These are phyloP conservation scores for Xylaria sp. DNA, from an alignment of 2,329 filamentous ascomycete species.

Conservation along the genomic window DNA sequence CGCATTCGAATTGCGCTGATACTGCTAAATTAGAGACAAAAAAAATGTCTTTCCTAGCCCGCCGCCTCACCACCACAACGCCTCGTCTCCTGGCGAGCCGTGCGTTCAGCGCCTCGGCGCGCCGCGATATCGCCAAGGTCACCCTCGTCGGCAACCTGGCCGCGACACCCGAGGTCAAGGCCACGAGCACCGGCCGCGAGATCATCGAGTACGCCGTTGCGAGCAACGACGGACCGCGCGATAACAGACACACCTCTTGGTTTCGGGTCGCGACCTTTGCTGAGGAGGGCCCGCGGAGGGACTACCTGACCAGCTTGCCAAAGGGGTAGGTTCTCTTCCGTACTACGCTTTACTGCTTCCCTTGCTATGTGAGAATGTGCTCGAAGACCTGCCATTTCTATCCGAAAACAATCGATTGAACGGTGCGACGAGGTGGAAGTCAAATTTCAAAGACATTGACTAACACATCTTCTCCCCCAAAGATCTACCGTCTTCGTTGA, in stretches of 20 bases:
- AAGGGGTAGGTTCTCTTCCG: slow-evolving; percentile 77
- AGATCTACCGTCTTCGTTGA: slow-evolving; percentile 86
- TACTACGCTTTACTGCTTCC: neutral
- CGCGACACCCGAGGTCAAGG: slow-evolving; percentile 77
- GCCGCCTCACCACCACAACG: slow-evolving; percentile 60
- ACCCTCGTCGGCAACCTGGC: slow-evolving; percentile 87
- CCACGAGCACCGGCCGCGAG: slow-evolving; percentile 76
- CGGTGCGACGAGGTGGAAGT: neutral
- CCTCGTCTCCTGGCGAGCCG: slow-evolving; percentile 58
- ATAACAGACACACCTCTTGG: slow-evolving; percentile 84
- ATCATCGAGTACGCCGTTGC: slow-evolving; percentile 82
- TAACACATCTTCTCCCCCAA: slow-evolving; percentile 31
- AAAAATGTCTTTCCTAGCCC: slow-evolving; percentile 60
- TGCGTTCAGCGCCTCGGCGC: slow-evolving; percentile 78
- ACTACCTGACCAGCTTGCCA: slow-evolving; percentile 76
- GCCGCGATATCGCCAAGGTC: slow-evolving; percentile 78
- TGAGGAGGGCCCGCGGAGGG: slow-evolving; percentile 72
- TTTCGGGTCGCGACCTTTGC: slow-evolving; percentile 81
- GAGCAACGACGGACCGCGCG: slow-evolving; percentile 70
- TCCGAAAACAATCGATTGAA: neutral
- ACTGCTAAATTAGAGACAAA: slow-evolving; percentile 36
- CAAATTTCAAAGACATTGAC: slow-evolving; percentile 5
- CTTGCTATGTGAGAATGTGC: neutral
- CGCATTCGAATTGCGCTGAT: neutral
- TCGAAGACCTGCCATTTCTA: neutral